phyloP scores from a whole-genome alignment of 2,329 filamentous ascomycete genomes.

The Aciculosporium take region DNA sequence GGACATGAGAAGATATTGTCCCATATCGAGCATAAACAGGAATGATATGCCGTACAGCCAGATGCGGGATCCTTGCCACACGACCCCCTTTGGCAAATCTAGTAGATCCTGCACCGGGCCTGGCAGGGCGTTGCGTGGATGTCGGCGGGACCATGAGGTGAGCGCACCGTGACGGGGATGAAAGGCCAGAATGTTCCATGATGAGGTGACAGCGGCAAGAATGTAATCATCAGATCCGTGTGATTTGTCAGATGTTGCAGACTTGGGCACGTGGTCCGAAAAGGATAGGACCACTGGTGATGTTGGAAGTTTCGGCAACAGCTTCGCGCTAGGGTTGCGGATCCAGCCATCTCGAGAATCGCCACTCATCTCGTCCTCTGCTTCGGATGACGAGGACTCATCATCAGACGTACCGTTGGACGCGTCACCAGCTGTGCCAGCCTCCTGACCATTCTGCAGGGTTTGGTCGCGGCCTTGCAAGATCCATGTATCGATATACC shows the following conservation, averaged over 20 bases:
- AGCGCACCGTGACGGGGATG: slow-evolving; percentile 63
- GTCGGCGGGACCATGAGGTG: slow-evolving; percentile 74
- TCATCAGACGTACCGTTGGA: slow-evolving; percentile 23
- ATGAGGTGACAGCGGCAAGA: slow-evolving; percentile 39
- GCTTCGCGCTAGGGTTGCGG: slow-evolving; percentile 53
- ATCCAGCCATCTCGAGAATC: slow-evolving; percentile 48
- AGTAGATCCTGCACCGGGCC: slow-evolving; percentile 57
- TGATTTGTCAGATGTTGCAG: slow-evolving; percentile 14
- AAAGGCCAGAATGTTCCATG: slow-evolving; percentile 59
- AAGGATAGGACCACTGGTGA: slow-evolving; percentile 57
- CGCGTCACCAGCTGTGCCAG: slow-evolving; percentile 19
- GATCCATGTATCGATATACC: slow-evolving; percentile 78
- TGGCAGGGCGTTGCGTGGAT: slow-evolving; percentile 63
- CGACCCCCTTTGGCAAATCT: slow-evolving; percentile 67
- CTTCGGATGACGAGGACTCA: slow-evolving; percentile 21
- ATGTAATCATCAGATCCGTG: slow-evolving; percentile 30
- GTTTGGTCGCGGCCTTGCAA: slow-evolving; percentile 32
- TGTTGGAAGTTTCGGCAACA: slow-evolving; percentile 54
- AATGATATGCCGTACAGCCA: slow-evolving; percentile 84
- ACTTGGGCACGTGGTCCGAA: slow-evolving; percentile 31
- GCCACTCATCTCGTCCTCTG: slow-evolving; percentile 30
- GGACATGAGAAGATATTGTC: slow-evolving; percentile 45
- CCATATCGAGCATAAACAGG: slow-evolving; percentile 84
- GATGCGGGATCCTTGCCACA: slow-evolving; percentile 68
- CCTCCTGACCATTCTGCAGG: slow-evolving; percentile 18